Conservation (phyloP, 371 early-diverging fungal species). For the Mortierella sp. region DNA sequence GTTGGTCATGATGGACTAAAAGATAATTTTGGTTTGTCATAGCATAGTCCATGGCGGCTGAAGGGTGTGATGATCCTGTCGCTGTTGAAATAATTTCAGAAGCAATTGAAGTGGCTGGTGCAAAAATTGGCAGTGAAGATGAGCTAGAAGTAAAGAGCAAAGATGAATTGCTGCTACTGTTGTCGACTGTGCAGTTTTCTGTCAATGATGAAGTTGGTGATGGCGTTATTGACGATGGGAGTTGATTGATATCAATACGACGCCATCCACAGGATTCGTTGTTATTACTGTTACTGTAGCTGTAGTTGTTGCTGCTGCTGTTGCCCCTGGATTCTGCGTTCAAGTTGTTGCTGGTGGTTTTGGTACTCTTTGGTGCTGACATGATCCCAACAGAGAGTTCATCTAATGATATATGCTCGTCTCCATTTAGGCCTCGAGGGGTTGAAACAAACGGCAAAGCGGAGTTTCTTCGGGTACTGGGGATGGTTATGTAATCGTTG, state of each 20-base stretch:
- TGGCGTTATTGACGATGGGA: too few species aligned
- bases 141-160: slow-evolving; percentile 8
- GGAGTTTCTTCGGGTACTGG: neutral
- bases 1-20: slow-evolving; percentile 17
- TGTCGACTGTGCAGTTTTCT: neutral
- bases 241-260: neutral
- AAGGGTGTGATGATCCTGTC: slow-evolving; percentile 22
- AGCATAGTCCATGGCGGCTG: slow-evolving; percentile 25
- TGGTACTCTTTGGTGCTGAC: slow-evolving; percentile 2
- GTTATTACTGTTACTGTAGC: neutral
- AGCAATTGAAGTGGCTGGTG: neutral
- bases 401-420: slow-evolving; percentile 5
- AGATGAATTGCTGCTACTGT: slow-evolving; percentile 8
- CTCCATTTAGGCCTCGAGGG: slow-evolving; percentile 3
- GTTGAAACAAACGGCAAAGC: neutral
- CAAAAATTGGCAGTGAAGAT: neutral
- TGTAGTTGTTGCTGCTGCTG: neutral
- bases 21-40: slow-evolving; percentile 33
- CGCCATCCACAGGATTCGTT: neutral
- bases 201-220: neutral
- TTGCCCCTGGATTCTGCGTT: neutral
- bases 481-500: neutral
- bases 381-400: slow-evolving; percentile 9
- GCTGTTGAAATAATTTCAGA: slow-evolving; percentile 21
- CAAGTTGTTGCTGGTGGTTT: slow-evolving; percentile 3